Evolutionary conservation across 2,329 filamentous ascomycete species (phyloP), one percentile per base, ranked within the genome.

Genomic region (Ceratocystis harringtonii): DNA sequence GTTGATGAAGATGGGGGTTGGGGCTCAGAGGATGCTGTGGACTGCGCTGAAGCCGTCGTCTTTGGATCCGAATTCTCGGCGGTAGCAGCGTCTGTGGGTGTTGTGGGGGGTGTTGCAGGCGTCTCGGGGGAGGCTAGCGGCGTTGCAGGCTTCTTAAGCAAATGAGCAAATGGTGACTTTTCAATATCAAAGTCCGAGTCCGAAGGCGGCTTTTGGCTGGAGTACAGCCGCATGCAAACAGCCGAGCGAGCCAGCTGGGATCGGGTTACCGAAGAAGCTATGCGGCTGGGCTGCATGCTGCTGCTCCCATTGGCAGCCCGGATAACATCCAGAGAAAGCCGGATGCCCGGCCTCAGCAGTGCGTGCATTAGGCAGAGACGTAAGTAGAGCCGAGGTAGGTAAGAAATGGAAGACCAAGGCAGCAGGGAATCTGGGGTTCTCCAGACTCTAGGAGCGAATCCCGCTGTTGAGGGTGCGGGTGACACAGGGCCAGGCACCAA

Each of bases 11-110:
- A 41, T 32, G 63, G 28, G 8, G 30, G 36, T 12, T 25, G 62
- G 30, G 45, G 28, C 62, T 58, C 63, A 43, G 52, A 45, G 63
- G 44, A 64, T 62, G 45, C 64, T 52, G 63, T 50, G 44, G 62
- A 22, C 55, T 55, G 22, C 43, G 65, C 62, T 60, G 66, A 50
- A 50, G 65, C 43, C 44, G 61, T 48, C 30, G 61, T 7, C 41
- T 62, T 44, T 68, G 58, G 71, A 15, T 32, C 69, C 2, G 68
- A 65, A 45, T n/a, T 17, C 36, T 70, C 63, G 41, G 69, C 2
- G 12, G n/a, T 58, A 28, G 63, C 28, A 32, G 60, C 10, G 19
- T 61, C 63, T 28, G 25, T 19, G 25, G 55, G 48, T 65, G 43
- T 63, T 32, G 45, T 8, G 45, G 45, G 15, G 2, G 45, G 12